These are phyloP conservation scores for Withania somnifera DNA, from an alignment of 305 asterid genomes.

Conservation along the genomic window DNA sequence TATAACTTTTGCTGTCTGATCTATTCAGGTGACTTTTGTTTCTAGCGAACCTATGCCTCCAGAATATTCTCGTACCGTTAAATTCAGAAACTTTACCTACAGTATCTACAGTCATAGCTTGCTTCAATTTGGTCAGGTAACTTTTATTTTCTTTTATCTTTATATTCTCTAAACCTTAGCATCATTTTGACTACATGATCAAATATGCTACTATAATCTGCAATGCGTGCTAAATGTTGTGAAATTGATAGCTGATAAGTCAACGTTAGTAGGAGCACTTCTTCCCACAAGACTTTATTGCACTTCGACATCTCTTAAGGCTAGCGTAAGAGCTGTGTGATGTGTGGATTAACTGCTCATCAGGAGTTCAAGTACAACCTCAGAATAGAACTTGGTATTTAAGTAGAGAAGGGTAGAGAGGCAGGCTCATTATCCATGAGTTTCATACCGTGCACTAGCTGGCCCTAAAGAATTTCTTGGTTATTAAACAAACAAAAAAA, in stretches of 20 bases:
- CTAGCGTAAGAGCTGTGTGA: background rate
- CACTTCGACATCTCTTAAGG: background rate
- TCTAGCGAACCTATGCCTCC: constrained; percentile 64
- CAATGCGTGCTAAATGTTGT: background rate
- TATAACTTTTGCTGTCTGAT: constrained; percentile 4
- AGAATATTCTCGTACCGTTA: constrained; percentile 47
- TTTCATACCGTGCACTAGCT: background rate
- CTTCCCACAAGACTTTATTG: background rate
- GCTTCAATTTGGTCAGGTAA: constrained; percentile 95
- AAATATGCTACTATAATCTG: background rate
- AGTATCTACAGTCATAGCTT: constrained; percentile 88
- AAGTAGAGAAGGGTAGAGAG: background rate
- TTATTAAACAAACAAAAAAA: background rate
- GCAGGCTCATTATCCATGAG: background rate
- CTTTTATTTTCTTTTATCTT: background rate
- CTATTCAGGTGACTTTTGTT: constrained; percentile 68
- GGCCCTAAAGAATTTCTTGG: background rate
- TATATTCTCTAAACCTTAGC: background rate
- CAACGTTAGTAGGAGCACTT: background rate
- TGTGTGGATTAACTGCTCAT: background rate
- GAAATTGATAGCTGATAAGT: background rate
- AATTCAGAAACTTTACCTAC: constrained; percentile 60
- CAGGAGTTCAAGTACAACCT: background rate
- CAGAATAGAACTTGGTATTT: background rate
- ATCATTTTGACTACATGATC: background rate